phyloP scores from a whole-genome alignment of 441 rosid species.

The Populus tomentosa region DNA sequence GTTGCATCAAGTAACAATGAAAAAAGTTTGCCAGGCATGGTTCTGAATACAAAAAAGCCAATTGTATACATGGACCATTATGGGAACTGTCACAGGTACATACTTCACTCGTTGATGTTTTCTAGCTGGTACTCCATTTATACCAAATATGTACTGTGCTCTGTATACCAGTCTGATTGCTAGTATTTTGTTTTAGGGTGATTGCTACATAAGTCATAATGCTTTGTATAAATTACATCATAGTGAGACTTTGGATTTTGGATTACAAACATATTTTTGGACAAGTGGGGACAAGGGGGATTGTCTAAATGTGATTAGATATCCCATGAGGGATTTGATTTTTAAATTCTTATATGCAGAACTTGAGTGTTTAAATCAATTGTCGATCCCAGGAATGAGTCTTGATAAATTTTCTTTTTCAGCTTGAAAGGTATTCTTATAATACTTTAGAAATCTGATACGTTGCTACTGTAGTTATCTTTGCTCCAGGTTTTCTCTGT shows the following conservation, averaged over 20 bases:
- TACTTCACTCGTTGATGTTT: conserved; percentile 1
- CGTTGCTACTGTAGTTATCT: neutral
- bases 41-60: conserved; percentile 70
- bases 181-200: neutral
- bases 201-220: neutral
- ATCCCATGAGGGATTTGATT: neutral
- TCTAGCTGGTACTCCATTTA: neutral
- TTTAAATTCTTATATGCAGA: neutral
- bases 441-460: neutral
- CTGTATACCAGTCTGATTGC: neutral
- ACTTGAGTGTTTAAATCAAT: neutral
- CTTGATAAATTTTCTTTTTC: neutral
- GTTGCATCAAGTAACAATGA: conserved; percentile 58
- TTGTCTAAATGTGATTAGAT: neutral
- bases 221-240: conserved; percentile 1
- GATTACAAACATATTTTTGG: neutral
- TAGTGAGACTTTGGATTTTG: neutral
- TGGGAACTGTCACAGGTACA: conserved; percentile 74
- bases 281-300: too few relatives aligned
- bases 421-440: neutral
- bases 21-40: conserved; percentile 83
- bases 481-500: neutral
- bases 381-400: neutral
- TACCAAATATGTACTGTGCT: neutral
- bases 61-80: conserved; percentile 53